Base-by-base conservation (phyloP, 345 rosid species). In the Eucalyptus sp. region DNA sequence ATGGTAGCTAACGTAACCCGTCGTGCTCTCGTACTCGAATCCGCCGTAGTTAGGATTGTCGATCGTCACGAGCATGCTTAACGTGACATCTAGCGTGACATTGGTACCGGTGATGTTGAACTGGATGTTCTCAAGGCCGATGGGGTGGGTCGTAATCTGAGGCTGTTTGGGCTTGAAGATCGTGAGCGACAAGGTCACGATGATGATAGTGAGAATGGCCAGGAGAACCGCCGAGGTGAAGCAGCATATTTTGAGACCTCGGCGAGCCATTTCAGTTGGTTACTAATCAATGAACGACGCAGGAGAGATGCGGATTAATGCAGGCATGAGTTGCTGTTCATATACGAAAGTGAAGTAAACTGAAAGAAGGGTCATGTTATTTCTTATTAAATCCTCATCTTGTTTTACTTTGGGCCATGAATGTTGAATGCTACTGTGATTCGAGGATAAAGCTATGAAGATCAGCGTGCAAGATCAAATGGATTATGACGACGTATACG, bases 161-260 rank as follows among this genome's bases (percentile, higher is more conserved):
- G 95, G 94, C 41, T 93, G 80, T 86, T 92, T 93, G 16, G 93
- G 93, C 68, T 94, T 94, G 86, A 94, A 93, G 89, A 93, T 46
- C 4, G 94, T 92, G 41, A 94, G 31, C 20, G 90, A 90, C 64
- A 93, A 88, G 52, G 90, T 87, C 29, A 87, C 43, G 8, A 88
- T 81, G 89, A 91, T 25, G 52, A 92, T 46, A 7, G 86, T 41
- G 62, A 81, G 89, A 12, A 90, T 13, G 18, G 90, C 60, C n/a
- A 93, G 4, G 87, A 92, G 52, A 89, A 90, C 86, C 43, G 90
- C 86, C 16, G 90, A 71, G 44, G 87, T 90, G 4, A 76, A 66
- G 86, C 90, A 88, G 54, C 94, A 92, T 37, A 92, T 60, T 87
- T 93, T 91, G 43, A 93, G 90, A 43, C 92, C 58, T 27, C 89